phyloP scores from a whole-genome alignment of 2,329 filamentous ascomycete genomes.

The Sporothrix mexicana region DNA sequence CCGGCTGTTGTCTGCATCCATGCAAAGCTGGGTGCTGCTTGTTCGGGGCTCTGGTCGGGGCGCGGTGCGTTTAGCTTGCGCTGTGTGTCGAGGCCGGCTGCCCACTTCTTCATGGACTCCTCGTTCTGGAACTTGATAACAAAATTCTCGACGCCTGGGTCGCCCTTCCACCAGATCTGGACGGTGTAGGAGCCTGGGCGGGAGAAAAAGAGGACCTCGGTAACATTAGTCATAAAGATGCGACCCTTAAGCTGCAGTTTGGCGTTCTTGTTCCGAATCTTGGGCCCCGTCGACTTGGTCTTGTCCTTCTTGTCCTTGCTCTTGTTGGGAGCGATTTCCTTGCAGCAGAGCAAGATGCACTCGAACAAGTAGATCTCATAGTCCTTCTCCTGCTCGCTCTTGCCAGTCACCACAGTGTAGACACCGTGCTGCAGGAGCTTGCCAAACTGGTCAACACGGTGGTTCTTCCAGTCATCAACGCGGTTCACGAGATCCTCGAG shows the following conservation, averaged over 20 bases:
- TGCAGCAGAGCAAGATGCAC: conserved; percentile 93
- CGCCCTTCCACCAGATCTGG: conserved; percentile 98
- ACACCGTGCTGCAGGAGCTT: conserved; percentile 86
- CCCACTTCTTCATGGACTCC: conserved; percentile 93
- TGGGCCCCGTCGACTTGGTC: conserved; percentile 61
- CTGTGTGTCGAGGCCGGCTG: conserved; percentile 76
- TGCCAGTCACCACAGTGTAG: conserved; percentile 87
- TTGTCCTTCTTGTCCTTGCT: conserved; percentile 76
- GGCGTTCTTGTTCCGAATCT: conserved; percentile 67
- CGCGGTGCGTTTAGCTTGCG: conserved; percentile 65
- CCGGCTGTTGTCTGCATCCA: conserved; percentile 73
- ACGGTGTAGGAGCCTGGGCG: conserved; percentile 89
- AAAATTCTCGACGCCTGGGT: conserved; percentile 94
- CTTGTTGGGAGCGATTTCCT: conserved; percentile 88
- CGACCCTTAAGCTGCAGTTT: conserved; percentile 94
- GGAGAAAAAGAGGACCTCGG: conserved; percentile 83
- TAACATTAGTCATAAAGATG: conserved; percentile 99
- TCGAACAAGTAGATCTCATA: conserved; percentile 99
- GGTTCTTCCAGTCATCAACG: conserved; percentile 97
- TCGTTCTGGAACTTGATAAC: conserved; percentile 92
- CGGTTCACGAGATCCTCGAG: conserved; percentile 78
- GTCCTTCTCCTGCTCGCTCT: conserved; percentile 92
- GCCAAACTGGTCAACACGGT: conserved; percentile 89
- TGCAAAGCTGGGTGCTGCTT: conserved; percentile 72
- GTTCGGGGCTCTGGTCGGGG: conserved; percentile 54